Percentiles rank a stretch among this genome's conserved stretches.
Conservation (phyloP, 805 yeast genomes). For the Candida insectorum region DNA sequence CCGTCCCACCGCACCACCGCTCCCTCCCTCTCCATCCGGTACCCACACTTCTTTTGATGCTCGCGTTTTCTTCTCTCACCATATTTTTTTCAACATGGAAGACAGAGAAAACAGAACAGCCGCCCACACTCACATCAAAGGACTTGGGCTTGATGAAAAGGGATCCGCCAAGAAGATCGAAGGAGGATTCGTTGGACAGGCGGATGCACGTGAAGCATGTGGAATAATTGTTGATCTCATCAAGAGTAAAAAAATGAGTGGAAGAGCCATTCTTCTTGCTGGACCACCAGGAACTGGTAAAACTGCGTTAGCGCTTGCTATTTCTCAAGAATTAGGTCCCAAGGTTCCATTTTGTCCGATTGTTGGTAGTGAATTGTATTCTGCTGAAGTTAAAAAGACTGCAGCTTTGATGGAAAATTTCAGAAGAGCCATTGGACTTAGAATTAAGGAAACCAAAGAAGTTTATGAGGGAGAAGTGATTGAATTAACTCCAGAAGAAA, state of each 20-base stretch:
- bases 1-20: too few relatives aligned
- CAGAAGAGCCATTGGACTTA: constrained; percentile 91
- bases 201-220: constrained; percentile 81
- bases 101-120: constrained; percentile 72
- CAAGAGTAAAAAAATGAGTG: constrained; percentile 88
- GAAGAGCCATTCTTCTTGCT: constrained; percentile 91
- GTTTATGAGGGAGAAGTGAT: constrained; percentile 98
- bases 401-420: constrained; percentile 95
- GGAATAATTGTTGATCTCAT: constrained; percentile 93
- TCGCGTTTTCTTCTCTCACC: too few relatives aligned
- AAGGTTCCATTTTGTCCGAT: constrained; percentile 97
- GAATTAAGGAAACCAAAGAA: constrained; percentile 95
- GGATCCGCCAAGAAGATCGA: constrained; percentile 81
- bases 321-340: constrained; percentile 94
- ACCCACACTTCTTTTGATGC: too few relatives aligned
- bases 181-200: constrained; percentile 85
- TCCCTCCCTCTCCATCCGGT: too few relatives aligned
- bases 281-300: constrained; percentile 99
- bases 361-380: constrained; percentile 89
- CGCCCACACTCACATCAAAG: constrained; percentile 95
- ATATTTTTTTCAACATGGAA: constrained; percentile 58
- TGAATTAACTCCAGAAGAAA: constrained; percentile 92
- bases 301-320: constrained; percentile 93
- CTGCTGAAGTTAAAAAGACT: constrained; percentile 96
- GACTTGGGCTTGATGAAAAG: constrained; percentile 87